Evolutionary conservation across 768 basidiomycete species (phyloP), one percentile per base, ranked within the genome.

Genomic region (Xanthoconium purpureum): DNA sequence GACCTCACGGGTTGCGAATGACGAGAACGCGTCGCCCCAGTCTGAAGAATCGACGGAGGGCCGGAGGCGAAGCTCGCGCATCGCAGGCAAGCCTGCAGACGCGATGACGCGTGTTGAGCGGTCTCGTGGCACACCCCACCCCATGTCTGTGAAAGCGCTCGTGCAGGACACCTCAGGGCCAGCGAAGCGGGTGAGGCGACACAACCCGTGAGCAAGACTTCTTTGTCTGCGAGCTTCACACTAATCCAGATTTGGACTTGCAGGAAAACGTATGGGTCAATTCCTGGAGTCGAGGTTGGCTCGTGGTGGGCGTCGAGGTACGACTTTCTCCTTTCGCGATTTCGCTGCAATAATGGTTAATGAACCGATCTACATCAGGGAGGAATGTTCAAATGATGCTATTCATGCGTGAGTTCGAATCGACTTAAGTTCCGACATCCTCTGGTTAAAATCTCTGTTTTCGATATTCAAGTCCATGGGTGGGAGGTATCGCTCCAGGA

Each of bases 301-400:
- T 85, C 85, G 28, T 91, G 89, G 86, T 97, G 92, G 91, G 80
- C 83, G 53, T 81, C 78, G 6, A 77, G 92, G 75, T 78, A 73
- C 54, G 82, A 63, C 11, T 5, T 29, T 15, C 3, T 37, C 18
- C 15, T 28, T 37, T 37, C 9, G 9, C 2, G n/a, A 28, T 39
- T 45, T 9, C 17, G 4, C 9, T 5, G 28, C 24, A 24, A 24
- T 24, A 24, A 2, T 24, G 6, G 12, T 40, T 50, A 30, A 55
- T 46, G 8, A 32, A 0, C 6, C 20, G 24, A 17, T 11, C 35
- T 9, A 18, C 58, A 8, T 36, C 42, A 83, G 83, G 52, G 75
- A 79, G 51, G 78, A 76, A 42, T 94, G 92, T 61, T 90, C 89
- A 47, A 73, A 67, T 2, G 93, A 91, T 68, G 80, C 93, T 8